These are phyloP conservation scores for Sutorius eximius DNA, from an alignment of 1,284 basidiomycete genomes.

Conservation along the genomic window DNA sequence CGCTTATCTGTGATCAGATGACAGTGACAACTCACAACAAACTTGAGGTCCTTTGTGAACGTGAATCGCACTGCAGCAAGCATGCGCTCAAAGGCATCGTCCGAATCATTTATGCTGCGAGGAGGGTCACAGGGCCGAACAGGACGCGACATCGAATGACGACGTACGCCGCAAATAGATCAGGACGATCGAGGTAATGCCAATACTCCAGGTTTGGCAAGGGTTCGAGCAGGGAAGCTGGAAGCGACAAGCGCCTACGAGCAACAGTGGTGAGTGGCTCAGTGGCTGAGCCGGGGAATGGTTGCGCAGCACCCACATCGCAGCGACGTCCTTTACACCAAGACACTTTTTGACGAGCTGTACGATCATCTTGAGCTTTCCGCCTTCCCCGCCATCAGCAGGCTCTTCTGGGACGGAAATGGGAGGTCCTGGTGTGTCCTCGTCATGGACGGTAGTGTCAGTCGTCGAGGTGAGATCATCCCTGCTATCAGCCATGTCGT, in stretches of 20 bases:
- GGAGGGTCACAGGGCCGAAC: conserved; percentile 3
- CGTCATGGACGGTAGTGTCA: conserved; percentile 36
- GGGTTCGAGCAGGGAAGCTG: conserved; percentile 87
- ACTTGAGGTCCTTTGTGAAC: conserved; percentile 95
- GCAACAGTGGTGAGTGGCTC: conserved; percentile 7
- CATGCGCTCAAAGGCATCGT: conserved; percentile 91
- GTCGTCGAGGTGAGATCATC: conserved; percentile 4
- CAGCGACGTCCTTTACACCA: conserved; percentile 88
- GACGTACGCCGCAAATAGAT: conserved; percentile 85
- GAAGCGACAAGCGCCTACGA: conserved; percentile 80
- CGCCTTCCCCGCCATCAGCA: conserved; percentile 76
- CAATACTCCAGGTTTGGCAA: conserved; percentile 94
- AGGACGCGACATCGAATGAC: conserved; percentile 2
- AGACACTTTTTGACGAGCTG: conserved; percentile 85
- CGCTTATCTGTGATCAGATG: neutral
- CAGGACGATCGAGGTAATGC: conserved; percentile 93
- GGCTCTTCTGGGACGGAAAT: conserved; percentile 72
- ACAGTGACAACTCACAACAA: conserved; percentile 59
- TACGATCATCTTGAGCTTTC: conserved; percentile 89
- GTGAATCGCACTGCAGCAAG: conserved; percentile 85
- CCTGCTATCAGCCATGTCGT: conserved; percentile 23
- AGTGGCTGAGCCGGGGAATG: conserved; percentile 1
- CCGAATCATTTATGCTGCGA: conserved; percentile 82
- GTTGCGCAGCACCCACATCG: conserved; percentile 62
- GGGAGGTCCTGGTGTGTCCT: conserved; percentile 56